Evolutionary conservation across 192 early-diverging fungal species (phyloP), one percentile per base, ranked within the genome.

Genomic region (Backusella liffmaniae): DNA sequence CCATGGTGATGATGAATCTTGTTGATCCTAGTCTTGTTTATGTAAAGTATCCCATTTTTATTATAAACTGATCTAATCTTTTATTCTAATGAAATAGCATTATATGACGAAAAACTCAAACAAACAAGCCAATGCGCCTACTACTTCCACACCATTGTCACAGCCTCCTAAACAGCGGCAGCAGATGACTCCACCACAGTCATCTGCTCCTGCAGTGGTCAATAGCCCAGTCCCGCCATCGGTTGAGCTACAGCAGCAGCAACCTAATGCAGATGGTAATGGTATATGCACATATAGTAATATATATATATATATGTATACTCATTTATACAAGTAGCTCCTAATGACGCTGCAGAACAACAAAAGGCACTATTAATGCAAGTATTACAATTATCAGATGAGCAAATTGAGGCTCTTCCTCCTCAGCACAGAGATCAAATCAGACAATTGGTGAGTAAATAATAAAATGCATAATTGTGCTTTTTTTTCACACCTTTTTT

Each of bases 331-430:
- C n/a, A 23, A 82, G 29, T 72, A 36, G 73, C 56, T 77, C 34
- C 42, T 35, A 76, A 21, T 66, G 59, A 79, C 13, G 74, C 77
- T 81, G 74, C 77, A 82, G 87, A 85, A 49, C 90, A 92, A 84
- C 91, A 92, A 81, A 84, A 91, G 41, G 90, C 91, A 76, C 76
- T 95, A 36, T 76, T 97, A 26, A 84, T 92, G 77, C 94, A 96
- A 77, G 87, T 97, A 10, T 72, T 97, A 30, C 92, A 90, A 68
- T 83, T 97, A 37, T 92, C 94, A 0, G 90, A 90, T 39, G 94
- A 92, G 10, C 93, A 97, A 78, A 90, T 97, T 70, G 86, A 88
- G 29, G 84, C 88, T 30, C 80, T 97, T 44, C 94, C 95, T n/a
- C 84, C 92, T 67, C 94, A 93, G 26, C 92, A 96, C 71, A 86